These are phyloP conservation scores for Capronia coronata DNA, from an alignment of 2,329 filamentous ascomycete genomes.

Conservation along the genomic window DNA sequence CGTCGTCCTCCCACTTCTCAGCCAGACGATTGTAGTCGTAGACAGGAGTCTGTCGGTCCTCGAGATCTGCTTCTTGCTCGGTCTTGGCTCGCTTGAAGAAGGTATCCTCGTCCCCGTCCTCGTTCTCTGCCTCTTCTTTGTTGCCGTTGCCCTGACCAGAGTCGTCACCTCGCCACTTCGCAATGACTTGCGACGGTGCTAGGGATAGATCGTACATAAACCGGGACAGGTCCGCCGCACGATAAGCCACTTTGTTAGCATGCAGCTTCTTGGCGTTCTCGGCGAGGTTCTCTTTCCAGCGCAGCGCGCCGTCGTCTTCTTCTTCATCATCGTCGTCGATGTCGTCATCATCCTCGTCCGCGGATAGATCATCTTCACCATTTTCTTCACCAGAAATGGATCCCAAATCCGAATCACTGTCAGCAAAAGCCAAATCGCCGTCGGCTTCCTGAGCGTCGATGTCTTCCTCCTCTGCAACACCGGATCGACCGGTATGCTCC, in stretches of 20 bases:
- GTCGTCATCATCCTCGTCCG: slow-evolving; percentile 50
- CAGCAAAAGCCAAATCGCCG: slow-evolving; percentile 81
- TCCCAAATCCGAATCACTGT: slow-evolving; percentile 93
- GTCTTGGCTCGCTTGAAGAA: slow-evolving; percentile 55
- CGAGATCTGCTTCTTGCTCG: slow-evolving; percentile 47
- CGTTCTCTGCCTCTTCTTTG: slow-evolving; percentile 50
- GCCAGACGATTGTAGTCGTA: slow-evolving; percentile 77
- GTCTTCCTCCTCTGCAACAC: slow-evolving; percentile 40
- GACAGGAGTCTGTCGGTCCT: slow-evolving; percentile 71
- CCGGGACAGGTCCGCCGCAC: slow-evolving; percentile 73
- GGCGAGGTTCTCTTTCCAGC: slow-evolving; percentile 84
- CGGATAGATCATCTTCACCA: slow-evolving; percentile 45
- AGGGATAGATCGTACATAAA: slow-evolving; percentile 83
- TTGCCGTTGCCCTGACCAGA: slow-evolving; percentile 48
- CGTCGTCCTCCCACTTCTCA: slow-evolving; percentile 74
- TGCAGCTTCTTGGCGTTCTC: slow-evolving; percentile 68
- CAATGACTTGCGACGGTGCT: slow-evolving; percentile 66
- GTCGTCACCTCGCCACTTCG: slow-evolving; percentile 70
- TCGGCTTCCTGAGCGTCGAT: slow-evolving; percentile 52
- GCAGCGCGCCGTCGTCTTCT: slow-evolving; percentile 65
- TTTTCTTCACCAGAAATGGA: slow-evolving; percentile 66
- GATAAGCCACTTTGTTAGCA: slow-evolving; percentile 62
- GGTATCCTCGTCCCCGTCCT: slow-evolving; percentile 61
- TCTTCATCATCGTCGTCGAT: slow-evolving; percentile 38
- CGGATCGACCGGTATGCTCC: slow-evolving; percentile 40